These are phyloP conservation scores for Leptographium procerum DNA, from an alignment of 2,329 filamentous ascomycete species.

Conservation along the genomic window DNA sequence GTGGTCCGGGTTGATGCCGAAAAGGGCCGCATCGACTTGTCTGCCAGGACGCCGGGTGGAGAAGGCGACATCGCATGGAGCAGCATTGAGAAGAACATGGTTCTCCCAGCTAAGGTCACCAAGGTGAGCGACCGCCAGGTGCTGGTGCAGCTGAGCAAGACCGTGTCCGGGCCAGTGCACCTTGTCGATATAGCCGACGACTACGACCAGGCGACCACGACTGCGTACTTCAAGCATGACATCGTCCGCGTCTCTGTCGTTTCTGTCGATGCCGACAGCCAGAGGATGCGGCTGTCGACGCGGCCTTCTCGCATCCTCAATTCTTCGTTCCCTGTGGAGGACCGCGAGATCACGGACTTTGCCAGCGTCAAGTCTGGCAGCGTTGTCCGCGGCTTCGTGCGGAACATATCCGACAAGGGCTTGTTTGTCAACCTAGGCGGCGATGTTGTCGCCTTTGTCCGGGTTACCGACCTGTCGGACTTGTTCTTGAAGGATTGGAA, in stretches of 20 bases:
- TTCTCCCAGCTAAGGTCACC: conserved; percentile 73
- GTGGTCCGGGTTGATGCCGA: conserved; percentile 63
- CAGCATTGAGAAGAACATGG: conserved; percentile 64
- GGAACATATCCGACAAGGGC: conserved; percentile 79
- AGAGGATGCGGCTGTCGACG: conserved; percentile 69
- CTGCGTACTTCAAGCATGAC: conserved; percentile 70
- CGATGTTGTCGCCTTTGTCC: conserved; percentile 69
- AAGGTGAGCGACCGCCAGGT: conserved; percentile 77
- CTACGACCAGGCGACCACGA: conserved; percentile 67
- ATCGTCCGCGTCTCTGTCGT: conserved; percentile 80
- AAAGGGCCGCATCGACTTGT: conserved; percentile 70
- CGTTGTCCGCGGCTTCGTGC: conserved; percentile 81
- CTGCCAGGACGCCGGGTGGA: conserved; percentile 52
- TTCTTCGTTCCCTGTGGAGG: conserved; percentile 68
- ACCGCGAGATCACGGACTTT: conserved; percentile 63
- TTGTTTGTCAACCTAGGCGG: conserved; percentile 78
- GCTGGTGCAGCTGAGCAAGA: conserved; percentile 74
- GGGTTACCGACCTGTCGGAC: conserved; percentile 82
- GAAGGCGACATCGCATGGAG: conserved; percentile 53
- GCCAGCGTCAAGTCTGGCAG: conserved; percentile 67
- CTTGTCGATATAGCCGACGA: conserved; percentile 79
- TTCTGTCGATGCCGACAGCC: conserved; percentile 70
- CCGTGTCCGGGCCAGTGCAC: conserved; percentile 66
- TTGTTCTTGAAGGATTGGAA: conserved; percentile 94
- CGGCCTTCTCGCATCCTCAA: conserved; percentile 83